Evolutionary conservation across 2,329 filamentous ascomycete genomes (phyloP), one percentile per base, ranked within the genome.

Genomic region (Emergomyces pasteurianus): DNA sequence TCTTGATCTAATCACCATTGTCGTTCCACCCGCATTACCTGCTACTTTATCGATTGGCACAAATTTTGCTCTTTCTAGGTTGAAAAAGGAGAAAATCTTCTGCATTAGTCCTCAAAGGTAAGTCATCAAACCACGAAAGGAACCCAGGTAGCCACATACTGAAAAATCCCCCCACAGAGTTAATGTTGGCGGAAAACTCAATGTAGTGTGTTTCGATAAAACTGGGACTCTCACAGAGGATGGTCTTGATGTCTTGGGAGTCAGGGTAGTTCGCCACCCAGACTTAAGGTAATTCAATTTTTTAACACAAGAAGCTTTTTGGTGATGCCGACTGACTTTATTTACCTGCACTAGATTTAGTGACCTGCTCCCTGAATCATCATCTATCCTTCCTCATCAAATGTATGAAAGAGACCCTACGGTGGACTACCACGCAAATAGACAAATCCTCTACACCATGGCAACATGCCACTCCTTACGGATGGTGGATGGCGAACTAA

Each of bases 11-110:
- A 96, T 99, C 68, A 99, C 94, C 1, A 99, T 99, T 64, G 92
- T 97, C 10, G 94, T 99, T 0, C 94, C 94, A 18, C 94, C 94
- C 21, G 94, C 94, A 9, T 79, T 99, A 7, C 95, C 94, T 0
- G 94, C 94, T 1, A 99, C 94, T 0, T 80, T 99, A 55, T 96
- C 91, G 0, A 99, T 99, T 67, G 94, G 94, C 50, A 97, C 90
- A 16, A 97, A 92, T 71, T 99, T 99, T 73, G 95, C 94, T 1
- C 78, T 99, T 1, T 86, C 84, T 12, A 85, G 94, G 31, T 79
- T 99, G 36, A 96, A 91, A 75, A 84, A 86, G 65, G 92, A 95
- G 72, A 83, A 91, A 50, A 96, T 99, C 43, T 99, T 96, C 71
- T 99, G 94, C 70, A 99, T 97, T 69, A 97, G 92, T 66, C 94